Evolutionary conservation across 2,329 filamentous ascomycete genomes (phyloP), one percentile per base, ranked within the genome.

Genomic region (Talaromyces sp.): DNA sequence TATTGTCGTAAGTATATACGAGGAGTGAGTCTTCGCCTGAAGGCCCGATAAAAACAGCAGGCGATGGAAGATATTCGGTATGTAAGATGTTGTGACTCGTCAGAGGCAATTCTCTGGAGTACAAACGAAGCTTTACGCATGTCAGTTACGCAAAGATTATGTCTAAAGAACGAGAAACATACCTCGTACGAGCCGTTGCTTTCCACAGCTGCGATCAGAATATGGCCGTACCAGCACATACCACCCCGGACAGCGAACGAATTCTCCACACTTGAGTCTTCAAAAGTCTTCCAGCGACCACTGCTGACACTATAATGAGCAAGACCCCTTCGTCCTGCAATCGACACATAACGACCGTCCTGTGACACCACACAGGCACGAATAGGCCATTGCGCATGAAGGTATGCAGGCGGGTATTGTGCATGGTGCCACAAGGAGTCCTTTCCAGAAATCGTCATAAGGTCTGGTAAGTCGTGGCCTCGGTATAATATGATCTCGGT

Each of bases 191-290:
- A 87, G 67, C 88, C 85, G 68, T 90, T 90, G 60, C 86, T 88
- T 75, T 99, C 95, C n/a, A 97, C 88, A 3, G 93, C 92, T 42
- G 92, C 93, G 62, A 98, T 91, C 18, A 99, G 82, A 35, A 98
- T 90, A 76, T 99, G 93, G 68, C 96, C 92, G 73, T 96, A 93
- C 95, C 95, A 99, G 74, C 93, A 98, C 93, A 99, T 96, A 6
- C 95, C 95, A 56, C 95, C 95, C 66, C 93, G 84, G 14, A 99
- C 91, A 25, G 92, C 87, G 72, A 99, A 99, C 66, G 93, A 91
- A 69, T 93, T 92, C 75, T 98, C 95, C 71, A 88, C 84, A 33
- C 84, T 86, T 28, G 88, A 84, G 69, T 93, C 92, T 56, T 89
- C 84, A 73, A 99, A 99, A 0, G 90, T 96, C 74, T 96, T 97